Evolutionary conservation across 257 asterid species (phyloP).

Genomic region (Osmanthus fragrans): DNA sequence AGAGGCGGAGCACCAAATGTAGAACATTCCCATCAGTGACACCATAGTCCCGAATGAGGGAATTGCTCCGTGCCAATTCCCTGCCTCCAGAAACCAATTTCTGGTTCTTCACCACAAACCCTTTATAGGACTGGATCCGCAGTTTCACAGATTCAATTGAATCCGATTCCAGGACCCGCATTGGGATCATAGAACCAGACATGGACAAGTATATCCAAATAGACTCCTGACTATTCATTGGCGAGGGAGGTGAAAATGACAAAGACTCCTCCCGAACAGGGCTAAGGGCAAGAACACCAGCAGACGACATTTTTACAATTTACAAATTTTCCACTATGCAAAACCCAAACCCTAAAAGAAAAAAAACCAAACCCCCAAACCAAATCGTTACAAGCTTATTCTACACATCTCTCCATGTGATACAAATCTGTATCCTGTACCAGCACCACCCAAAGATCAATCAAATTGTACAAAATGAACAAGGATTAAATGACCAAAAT

Average conservation of each 20-base stretch:
- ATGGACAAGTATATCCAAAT: slow-evolving; percentile 55
- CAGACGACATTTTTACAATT: slow-evolving; percentile 59
- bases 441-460: background rate
- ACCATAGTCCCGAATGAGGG: slow-evolving; percentile 75
- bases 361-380: slow-evolving; percentile 32
- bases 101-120: slow-evolving; percentile 68
- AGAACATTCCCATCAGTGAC: slow-evolving; percentile 73
- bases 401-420: slow-evolving; percentile 17
- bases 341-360: slow-evolving; percentile 33
- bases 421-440: slow-evolving; percentile 14
- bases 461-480: slow-evolving; percentile 29
- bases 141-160: slow-evolving; percentile 78
- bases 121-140: slow-evolving; percentile 65
- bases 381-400: slow-evolving; percentile 24
- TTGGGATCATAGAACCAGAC: slow-evolving; percentile 72
- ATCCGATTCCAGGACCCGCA: slow-evolving; percentile 72
- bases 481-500: slow-evolving; percentile 17
- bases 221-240: slow-evolving; percentile 52
- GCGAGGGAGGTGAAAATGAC: slow-evolving; percentile 41
- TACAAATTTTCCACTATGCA: slow-evolving; percentile 21
- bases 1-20: slow-evolving; percentile 74
- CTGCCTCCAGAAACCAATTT: slow-evolving; percentile 83
- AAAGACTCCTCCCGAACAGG: slow-evolving; percentile 51
- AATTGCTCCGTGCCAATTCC: slow-evolving; percentile 73
- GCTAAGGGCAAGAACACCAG: slow-evolving; percentile 63